phyloP scores from a whole-genome alignment of 257 asterid genomes.

The Capsicum chinense region DNA sequence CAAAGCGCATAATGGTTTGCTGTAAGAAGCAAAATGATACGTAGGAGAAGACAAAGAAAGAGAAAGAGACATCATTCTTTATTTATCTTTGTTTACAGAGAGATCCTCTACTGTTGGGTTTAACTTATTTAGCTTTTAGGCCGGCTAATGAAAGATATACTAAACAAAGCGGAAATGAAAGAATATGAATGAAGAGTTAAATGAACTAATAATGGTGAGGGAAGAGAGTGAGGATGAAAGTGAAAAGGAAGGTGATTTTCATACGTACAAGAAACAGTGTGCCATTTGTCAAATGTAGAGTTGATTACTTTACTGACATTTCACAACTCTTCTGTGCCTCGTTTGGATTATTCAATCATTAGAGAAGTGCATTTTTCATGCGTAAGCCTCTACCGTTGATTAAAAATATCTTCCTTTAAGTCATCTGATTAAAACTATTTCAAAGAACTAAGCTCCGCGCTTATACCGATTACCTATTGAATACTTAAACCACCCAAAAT shows the following conservation, averaged over 20 bases:
- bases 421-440: too few species aligned
- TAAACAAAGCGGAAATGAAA: not conserved
- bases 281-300: not conserved
- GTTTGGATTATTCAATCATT: constrained; percentile 6
- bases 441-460: too few species aligned
- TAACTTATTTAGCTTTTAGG: not conserved
- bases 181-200: too few species aligned
- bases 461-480: too few species aligned
- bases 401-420: too few species aligned
- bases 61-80: constrained; percentile 11
- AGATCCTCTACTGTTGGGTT: not conserved
- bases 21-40: not conserved
- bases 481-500: too few species aligned
- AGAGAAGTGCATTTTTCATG: not conserved
- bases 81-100: not conserved
- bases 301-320: not conserved
- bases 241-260: not conserved
- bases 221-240: not conserved
- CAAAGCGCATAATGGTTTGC: constrained; percentile 15
- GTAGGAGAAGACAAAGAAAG: not conserved
- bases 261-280: not conserved
- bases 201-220: too few species aligned
- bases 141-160: not conserved
- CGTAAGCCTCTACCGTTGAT: too few species aligned
- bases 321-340: not conserved